Base-by-base conservation (phyloP, 306 rosid species). In the Carpinus viminea region DNA sequence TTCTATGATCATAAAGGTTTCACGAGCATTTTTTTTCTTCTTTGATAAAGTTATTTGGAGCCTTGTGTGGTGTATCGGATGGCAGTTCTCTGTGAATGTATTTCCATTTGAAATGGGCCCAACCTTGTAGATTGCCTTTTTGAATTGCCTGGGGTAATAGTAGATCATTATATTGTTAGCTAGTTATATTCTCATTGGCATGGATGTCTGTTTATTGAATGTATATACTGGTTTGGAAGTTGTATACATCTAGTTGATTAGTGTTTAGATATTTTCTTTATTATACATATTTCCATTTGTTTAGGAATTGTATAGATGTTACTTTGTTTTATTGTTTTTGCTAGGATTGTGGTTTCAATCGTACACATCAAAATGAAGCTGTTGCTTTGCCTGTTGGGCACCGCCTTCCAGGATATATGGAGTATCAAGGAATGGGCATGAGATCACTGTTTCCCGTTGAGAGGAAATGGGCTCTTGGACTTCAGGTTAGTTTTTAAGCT, bases 391-490 rank as follows among this genome's bases (percentile, higher is more conserved):
- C 87, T 76, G 89, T 86, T 78, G 96, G 89, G 46, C 95, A 86
- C 87, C 97, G 90, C 81, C 54, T 83, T 81, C 80, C 89, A 20
- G 97, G 95, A 41, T 91, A 82, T 80, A 79, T 88, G 86, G 91
- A 92, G 36, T 86, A 85, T 82, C 96, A 89, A 83, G 97, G 89
- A 60, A 72, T 75, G 66, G 95, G 89, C 43, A 20, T 83, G 66
- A 84, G 89, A 75, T 91, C 85, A 61, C 97, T 91, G 81, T 82
- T 83, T 70, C 97, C 93, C n/a, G 90, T 64, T 77, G 94, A 94
- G 85, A 89, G 95, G 72, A 94, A 91, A 82, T 92, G 98, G 98
- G 97, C 98, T 81, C 98, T 94, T 78, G 97, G 98, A 72, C 97
- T 94, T 85, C 97, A 94, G 97, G 98, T 90, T 82, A n/a, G 52